A percentile compares a stretch with the other conserved stretches of the same genome.
Evolutionary conservation across 2,329 filamentous ascomycete genomes (phyloP).

Genomic region (Paraphaeosphaeria minitans): DNA sequence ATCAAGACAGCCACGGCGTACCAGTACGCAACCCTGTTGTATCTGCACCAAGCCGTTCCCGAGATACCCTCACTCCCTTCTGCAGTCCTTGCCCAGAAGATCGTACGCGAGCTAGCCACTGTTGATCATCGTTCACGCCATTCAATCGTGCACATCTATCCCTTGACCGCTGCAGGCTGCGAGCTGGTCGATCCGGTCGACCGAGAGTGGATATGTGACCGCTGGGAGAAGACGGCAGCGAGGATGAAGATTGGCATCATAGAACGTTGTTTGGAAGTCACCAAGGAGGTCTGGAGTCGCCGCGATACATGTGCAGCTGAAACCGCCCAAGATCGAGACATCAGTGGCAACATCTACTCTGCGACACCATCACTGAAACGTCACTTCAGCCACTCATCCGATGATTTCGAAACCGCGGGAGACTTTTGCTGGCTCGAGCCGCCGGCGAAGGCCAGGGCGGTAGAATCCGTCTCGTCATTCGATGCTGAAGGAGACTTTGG

Average conservation of each 20-base stretch:
- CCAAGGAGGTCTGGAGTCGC: conserved; percentile 69
- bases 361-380: conserved; percentile 28
- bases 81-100: conserved; percentile 64
- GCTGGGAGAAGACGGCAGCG: conserved; percentile 65
- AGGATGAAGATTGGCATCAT: conserved; percentile 71
- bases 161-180: conserved; percentile 69
- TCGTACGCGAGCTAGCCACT: conserved; percentile 65
- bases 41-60: conserved; percentile 71
- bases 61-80: conserved; percentile 66
- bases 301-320: conserved; percentile 59
- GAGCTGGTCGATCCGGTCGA: conserved; percentile 65
- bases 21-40: conserved; percentile 68
- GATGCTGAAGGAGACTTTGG: conserved; percentile 19
- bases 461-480: conserved; percentile 13
- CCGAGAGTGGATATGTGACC: conserved; percentile 65
- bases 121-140: conserved; percentile 67
- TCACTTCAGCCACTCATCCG: conserved; percentile 25
- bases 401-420: conserved; percentile 20
- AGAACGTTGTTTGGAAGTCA: conserved; percentile 67
- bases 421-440: conserved; percentile 27
- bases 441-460: conserved; percentile 29
- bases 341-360: conserved; percentile 15
- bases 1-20: conserved; percentile 71
- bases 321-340: conserved; percentile 9
- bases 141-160: conserved; percentile 72